These are phyloP conservation scores for Chytriomyces confervae DNA, from an alignment of 192 early-diverging fungal species.

Conservation along the genomic window DNA sequence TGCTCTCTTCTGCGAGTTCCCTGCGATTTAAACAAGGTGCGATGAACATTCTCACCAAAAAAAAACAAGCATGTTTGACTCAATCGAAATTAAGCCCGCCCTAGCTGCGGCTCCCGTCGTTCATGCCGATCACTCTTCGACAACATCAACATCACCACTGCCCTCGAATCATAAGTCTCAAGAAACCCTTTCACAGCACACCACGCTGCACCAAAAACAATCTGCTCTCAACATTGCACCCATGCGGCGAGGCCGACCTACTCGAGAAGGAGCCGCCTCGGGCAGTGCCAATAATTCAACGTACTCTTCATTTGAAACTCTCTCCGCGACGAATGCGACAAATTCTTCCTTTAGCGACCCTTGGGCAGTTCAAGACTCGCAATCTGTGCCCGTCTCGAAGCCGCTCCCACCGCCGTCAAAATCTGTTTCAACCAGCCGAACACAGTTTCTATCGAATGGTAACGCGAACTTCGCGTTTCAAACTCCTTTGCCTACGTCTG, in stretches of 20 bases:
- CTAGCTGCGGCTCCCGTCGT: too few relatives aligned
- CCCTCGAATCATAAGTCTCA: too few relatives aligned
- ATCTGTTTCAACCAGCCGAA: background rate
- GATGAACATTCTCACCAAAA: background rate
- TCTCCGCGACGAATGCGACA: background rate
- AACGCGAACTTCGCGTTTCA: background rate
- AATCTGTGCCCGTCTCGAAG: background rate
- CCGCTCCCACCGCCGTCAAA: background rate
- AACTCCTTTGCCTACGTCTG: background rate
- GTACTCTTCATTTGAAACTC: background rate
- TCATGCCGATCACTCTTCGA: too few relatives aligned
- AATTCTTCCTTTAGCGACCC: slow-evolving; percentile 2
- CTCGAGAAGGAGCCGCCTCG: slow-evolving; percentile 26
- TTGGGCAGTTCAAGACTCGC: background rate
- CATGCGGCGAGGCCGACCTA: slow-evolving; percentile 92
- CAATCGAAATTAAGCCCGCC: too few relatives aligned
- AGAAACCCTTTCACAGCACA: too few relatives aligned
- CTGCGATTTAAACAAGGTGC: slow-evolving; percentile 71
- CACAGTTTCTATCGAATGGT: background rate
- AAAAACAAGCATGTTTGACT: too few relatives aligned
- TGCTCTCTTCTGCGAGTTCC: slow-evolving; percentile 66
- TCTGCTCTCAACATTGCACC: slow-evolving; percentile 63
- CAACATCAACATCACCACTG: too few relatives aligned
- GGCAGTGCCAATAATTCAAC: background rate
- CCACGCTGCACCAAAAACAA: background rate